These are phyloP conservation scores for Penicillium roqueforti DNA, from an alignment of 495 filamentous ascomycete species.

Conservation along the genomic window DNA sequence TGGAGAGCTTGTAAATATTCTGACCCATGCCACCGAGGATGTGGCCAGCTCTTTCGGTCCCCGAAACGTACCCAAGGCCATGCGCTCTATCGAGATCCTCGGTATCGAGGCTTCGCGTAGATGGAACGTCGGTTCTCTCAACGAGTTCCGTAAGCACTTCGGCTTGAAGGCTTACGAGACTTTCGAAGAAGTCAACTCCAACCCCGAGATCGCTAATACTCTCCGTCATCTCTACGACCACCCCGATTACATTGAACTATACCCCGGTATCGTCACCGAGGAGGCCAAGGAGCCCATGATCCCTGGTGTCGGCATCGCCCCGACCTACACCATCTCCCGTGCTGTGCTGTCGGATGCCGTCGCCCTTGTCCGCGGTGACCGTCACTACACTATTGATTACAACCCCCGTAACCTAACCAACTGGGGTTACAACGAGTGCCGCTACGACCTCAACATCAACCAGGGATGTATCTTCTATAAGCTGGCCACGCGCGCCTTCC, in stretches of 20 bases:
- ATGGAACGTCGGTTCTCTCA: constrained; percentile 58
- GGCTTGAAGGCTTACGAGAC: constrained; percentile 52
- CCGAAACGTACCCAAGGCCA: constrained; percentile 54
- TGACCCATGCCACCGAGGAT: constrained; percentile 57
- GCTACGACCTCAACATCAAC: constrained; percentile 67
- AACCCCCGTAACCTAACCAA: constrained; percentile 76
- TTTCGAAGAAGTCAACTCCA: constrained; percentile 62
- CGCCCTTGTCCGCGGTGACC: constrained; percentile 50
- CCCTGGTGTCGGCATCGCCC: constrained; percentile 53
- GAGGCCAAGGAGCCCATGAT: constrained; percentile 50
- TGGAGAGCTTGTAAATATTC: constrained; percentile 57
- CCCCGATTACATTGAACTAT: constrained; percentile 61
- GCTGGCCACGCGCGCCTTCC: constrained; percentile 73
- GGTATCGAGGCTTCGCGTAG: constrained; percentile 58
- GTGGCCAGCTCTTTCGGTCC: constrained; percentile 56
- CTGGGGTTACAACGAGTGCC: constrained; percentile 69
- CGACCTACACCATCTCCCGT: constrained; percentile 55
- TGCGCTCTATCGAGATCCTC: constrained; percentile 55
- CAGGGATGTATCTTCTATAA: constrained; percentile 86
- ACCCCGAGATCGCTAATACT: constrained; percentile 49
- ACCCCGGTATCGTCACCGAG: constrained; percentile 57
- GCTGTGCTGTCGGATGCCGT: constrained; percentile 53
- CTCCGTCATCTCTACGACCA: constrained; percentile 55
- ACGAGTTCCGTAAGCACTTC: constrained; percentile 63
- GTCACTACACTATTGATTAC: constrained; percentile 59